Evolutionary conservation across 2,329 filamentous ascomycete genomes (phyloP).

Genomic region (Pestalotiopsis sp.): DNA sequence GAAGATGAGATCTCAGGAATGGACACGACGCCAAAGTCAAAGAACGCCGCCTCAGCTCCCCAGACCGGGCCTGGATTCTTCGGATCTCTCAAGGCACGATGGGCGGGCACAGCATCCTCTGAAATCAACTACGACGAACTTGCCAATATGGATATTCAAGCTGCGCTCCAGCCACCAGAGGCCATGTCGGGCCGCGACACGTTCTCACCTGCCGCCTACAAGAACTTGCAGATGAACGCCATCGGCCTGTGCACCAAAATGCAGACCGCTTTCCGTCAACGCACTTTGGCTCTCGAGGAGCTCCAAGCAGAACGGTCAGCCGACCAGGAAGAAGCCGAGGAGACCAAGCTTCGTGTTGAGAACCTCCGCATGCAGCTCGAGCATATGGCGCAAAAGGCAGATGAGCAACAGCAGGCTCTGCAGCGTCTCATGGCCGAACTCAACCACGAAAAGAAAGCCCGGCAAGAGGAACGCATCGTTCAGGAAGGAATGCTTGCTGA

Average conservation of each 20-base stretch:
- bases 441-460: conserved; percentile 50
- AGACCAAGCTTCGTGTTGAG: conserved; percentile 52
- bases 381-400: conserved; percentile 55
- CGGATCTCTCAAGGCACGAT: conserved; percentile 43
- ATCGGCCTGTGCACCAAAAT: conserved; percentile 55
- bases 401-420: conserved; percentile 55
- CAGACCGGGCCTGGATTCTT: conserved; percentile 49
- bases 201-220: conserved; percentile 61
- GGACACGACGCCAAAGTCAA: conserved; percentile 34
- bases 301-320: conserved; percentile 55
- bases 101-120: conserved; percentile 28
- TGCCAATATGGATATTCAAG: conserved; percentile 55
- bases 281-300: conserved; percentile 51
- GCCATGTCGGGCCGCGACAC: conserved; percentile 45
- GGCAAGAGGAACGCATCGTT: conserved; percentile 38
- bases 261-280: conserved; percentile 60
- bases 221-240: conserved; percentile 62
- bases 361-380: conserved; percentile 63
- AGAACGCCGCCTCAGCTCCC: conserved; percentile 21
- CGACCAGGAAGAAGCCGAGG: conserved; percentile 56
- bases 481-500: conserved; percentile 34
- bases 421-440: conserved; percentile 52
- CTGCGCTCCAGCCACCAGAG: conserved; percentile 52
- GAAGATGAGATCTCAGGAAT: conserved; percentile 25
- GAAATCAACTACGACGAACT: conserved; percentile 50